Evolutionary conservation across 2,329 filamentous ascomycete species (phyloP).

Genomic region (Harringtonia lauricola): DNA sequence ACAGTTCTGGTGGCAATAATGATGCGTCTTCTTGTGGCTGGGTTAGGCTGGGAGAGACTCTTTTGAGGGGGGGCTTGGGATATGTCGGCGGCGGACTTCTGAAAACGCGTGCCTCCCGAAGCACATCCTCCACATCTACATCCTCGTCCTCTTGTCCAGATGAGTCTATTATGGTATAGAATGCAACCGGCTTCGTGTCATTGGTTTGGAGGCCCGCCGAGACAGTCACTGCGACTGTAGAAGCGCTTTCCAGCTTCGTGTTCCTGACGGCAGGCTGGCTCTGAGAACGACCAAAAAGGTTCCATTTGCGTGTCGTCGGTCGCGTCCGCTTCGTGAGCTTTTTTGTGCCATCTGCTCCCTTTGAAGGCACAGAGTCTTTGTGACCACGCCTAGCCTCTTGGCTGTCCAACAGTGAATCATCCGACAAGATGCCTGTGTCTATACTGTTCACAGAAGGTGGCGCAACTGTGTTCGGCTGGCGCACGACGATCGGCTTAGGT

Average conservation of each 20-base stretch:
- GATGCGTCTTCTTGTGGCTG: not conserved
- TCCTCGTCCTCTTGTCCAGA: conserved; percentile 37
- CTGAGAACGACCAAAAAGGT: conserved; percentile 48
- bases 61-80: no score
- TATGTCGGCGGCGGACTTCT: conserved; percentile 6
- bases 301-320: conserved; percentile 51
- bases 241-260: conserved; percentile 25
- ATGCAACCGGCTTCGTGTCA: conserved; percentile 41
- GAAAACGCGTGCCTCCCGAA: conserved; percentile 36
- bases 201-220: conserved; percentile 36
- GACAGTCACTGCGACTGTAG: conserved; percentile 34
- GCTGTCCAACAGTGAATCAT: conserved; percentile 39
- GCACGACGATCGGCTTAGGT: conserved; percentile 42
- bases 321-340: conserved; percentile 45
- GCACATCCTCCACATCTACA: conserved; percentile 34
- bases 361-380: conserved; percentile 1
- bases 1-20: not conserved
- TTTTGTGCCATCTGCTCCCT: conserved; percentile 24
- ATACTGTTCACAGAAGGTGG: conserved; percentile 44
- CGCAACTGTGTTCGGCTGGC: conserved; percentile 18
- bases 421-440: conserved; percentile 45
- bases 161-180: conserved; percentile 51
- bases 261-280: conserved; percentile 25
- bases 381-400: conserved; percentile 21
- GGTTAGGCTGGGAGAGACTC: not conserved